phyloP scores from a whole-genome alignment of 352 stramenopile genomes.

The Phytopythium mirpurense region DNA sequence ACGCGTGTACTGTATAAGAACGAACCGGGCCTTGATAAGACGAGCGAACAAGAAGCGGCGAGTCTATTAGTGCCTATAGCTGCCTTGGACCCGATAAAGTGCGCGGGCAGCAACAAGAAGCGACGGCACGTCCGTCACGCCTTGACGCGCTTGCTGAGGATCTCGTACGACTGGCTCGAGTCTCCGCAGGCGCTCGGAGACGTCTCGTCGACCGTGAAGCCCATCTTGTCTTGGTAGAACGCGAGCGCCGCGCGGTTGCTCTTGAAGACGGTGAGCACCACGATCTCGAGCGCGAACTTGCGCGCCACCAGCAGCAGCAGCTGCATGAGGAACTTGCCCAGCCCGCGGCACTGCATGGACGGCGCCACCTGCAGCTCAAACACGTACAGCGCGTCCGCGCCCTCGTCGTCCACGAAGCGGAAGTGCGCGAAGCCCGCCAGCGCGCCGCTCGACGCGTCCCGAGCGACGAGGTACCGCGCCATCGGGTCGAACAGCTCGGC shows the following conservation, averaged over 20 bases:
- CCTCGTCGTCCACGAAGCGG: conserved; percentile 91
- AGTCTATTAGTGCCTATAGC: too few relatives aligned
- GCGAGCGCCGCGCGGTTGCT: conserved; percentile 74
- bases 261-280: conserved; percentile 95
- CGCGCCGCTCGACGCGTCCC: conserved; percentile 13
- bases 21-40: too few relatives aligned
- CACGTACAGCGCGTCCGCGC: conserved; percentile 88
- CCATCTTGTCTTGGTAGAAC: conserved; percentile 88
- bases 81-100: too few relatives aligned
- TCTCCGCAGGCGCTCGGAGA: conserved; percentile 83
- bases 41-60: too few relatives aligned
- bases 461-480: conserved; percentile 83
- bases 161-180: conserved; percentile 74
- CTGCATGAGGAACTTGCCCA: conserved; percentile 92
- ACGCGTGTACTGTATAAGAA: too few relatives aligned
- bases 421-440: conserved; percentile 89
- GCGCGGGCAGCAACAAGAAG: too few relatives aligned
- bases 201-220: conserved; percentile 87
- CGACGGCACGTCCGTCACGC: background rate
- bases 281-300: conserved; percentile 79
- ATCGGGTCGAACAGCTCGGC: conserved; percentile 80
- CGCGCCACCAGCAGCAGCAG: conserved; percentile 80
- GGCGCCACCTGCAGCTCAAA: conserved; percentile 91
- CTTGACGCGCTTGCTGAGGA: conserved; percentile 66
- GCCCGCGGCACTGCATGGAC: conserved; percentile 53